A percentile compares a stretch with the other conserved stretches of the same genome.
phyloP scores from a whole-genome alignment of 1,139 yeast species.

The Geotrichum carabidarum region DNA sequence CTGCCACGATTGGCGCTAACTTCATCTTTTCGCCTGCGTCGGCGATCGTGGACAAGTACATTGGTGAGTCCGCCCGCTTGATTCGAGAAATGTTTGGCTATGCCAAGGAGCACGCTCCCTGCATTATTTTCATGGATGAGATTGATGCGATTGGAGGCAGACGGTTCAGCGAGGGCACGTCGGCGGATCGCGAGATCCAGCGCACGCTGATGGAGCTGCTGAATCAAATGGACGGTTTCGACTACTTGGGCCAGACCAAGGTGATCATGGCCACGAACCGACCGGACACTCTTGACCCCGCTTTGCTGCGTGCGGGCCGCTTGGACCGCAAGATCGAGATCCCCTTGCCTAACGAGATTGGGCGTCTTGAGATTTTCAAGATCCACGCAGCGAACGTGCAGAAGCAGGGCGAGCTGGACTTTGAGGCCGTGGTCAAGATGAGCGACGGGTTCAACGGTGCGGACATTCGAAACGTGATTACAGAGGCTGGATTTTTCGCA shows the following conservation, averaged over 20 bases:
- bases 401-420: conserved; percentile 94
- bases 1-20: conserved; percentile 97
- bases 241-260: conserved; percentile 93
- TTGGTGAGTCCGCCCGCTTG: conserved; percentile 95
- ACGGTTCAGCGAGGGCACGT: conserved; percentile 96
- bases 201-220: conserved; percentile 96
- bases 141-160: conserved; percentile 99
- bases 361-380: conserved; percentile 89
- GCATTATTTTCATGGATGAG: conserved; percentile 98
- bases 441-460: conserved; percentile 99
- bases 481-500: conserved; percentile 99
- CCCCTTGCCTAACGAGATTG: conserved; percentile 93
- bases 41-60: conserved; percentile 96
- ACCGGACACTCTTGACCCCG: conserved; percentile 99
- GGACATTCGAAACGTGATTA: conserved; percentile 91
- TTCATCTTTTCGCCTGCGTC: conserved; percentile 97
- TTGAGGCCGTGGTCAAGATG: conserved; percentile 96
- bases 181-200: conserved; percentile 98
- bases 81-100: conserved; percentile 98
- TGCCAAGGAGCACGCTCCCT: conserved; percentile 97
- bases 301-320: conserved; percentile 95
- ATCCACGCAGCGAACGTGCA: conserved; percentile 84
- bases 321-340: conserved; percentile 96
- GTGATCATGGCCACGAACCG: conserved; percentile 99
- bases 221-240: conserved; percentile 99